Conservation (phyloP, 108 stramenopile genomes). For the Skeletonema grethae region DNA sequence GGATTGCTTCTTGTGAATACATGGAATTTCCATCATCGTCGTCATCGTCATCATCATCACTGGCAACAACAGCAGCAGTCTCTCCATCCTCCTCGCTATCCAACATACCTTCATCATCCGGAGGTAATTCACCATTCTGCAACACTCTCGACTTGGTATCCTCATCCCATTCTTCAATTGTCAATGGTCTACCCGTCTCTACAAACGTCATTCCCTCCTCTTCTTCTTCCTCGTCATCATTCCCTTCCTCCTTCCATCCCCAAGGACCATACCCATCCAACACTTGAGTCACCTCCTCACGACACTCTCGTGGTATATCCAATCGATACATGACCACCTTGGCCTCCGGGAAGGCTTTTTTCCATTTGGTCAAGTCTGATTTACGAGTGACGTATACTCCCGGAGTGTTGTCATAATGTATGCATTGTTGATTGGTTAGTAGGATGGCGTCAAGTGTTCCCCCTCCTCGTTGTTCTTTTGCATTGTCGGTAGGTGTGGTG, state of each 20-base stretch:
- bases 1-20: conserved; percentile 74
- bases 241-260: conserved; percentile 53
- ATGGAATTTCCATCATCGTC: conserved; percentile 24
- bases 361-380: conserved; percentile 70
- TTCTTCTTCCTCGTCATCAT: conserved; percentile 1
- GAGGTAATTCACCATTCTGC: conserved; percentile 50
- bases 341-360: conserved; percentile 60
- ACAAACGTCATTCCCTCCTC: conserved; percentile 40
- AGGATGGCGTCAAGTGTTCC: conserved; percentile 58
- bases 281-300: conserved; percentile 61
- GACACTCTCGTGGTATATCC: conserved; percentile 82
- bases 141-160: conserved; percentile 51
- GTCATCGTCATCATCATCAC: conserved; percentile 13
- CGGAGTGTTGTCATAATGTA: conserved; percentile 77
- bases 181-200: conserved; percentile 70
- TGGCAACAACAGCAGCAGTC: not conserved
- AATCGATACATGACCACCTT: conserved; percentile 67
- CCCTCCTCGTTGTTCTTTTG: not conserved
- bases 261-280: conserved; percentile 90
- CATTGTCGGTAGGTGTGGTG: not conserved
- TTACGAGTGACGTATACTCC: conserved; percentile 64
- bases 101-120: conserved; percentile 36
- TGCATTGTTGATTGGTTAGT: conserved; percentile 69
- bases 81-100: conserved; percentile 2
- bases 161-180: conserved; percentile 70